Percentiles rank a stretch among this genome's conserved stretches.
Evolutionary conservation across 2,329 filamentous ascomycete genomes (phyloP).

Genomic region (Aspergillus sp.): DNA sequence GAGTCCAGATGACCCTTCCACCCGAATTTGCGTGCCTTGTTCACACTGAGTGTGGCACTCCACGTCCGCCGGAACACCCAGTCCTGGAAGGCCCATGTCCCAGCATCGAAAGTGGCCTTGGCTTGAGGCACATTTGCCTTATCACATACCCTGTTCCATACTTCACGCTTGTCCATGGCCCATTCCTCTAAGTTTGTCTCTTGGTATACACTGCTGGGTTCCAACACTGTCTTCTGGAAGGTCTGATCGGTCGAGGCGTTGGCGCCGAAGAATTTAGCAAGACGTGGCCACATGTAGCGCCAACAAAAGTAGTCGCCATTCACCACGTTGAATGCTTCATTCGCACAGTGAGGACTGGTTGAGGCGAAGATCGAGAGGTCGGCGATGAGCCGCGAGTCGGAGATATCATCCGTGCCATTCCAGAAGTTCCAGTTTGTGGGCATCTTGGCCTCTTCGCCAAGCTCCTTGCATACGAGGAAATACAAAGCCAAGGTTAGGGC

Average conservation of each 20-base stretch:
- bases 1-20: slow-evolving; percentile 46
- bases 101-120: slow-evolving; percentile 7
- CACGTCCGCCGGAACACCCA: slow-evolving; percentile 2
- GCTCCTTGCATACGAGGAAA: slow-evolving; percentile 11
- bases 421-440: slow-evolving; percentile 12
- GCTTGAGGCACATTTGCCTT: not conserved
- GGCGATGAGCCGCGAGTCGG: slow-evolving; percentile 11
- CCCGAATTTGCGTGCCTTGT: slow-evolving; percentile 43
- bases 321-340: slow-evolving; percentile 20
- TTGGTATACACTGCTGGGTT: not conserved
- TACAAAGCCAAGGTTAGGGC: slow-evolving; percentile 15
- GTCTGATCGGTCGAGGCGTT: not conserved
- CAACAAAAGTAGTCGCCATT: slow-evolving; percentile 20
- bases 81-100: slow-evolving; percentile 4
- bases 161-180: not conserved
- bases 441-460: slow-evolving; percentile 9
- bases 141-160: not conserved
- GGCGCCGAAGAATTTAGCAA: slow-evolving; percentile 18
- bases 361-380: slow-evolving; percentile 20
- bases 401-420: slow-evolving; percentile 9
- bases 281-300: slow-evolving; percentile 15
- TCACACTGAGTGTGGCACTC: slow-evolving; percentile 26
- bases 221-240: not conserved
- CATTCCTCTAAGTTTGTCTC: not conserved
- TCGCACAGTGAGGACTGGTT: slow-evolving; percentile 10